Evolutionary conservation across 352 stramenopile species (phyloP), one percentile per base, ranked within the genome.

Genomic region (Globisporangium viniferum): DNA sequence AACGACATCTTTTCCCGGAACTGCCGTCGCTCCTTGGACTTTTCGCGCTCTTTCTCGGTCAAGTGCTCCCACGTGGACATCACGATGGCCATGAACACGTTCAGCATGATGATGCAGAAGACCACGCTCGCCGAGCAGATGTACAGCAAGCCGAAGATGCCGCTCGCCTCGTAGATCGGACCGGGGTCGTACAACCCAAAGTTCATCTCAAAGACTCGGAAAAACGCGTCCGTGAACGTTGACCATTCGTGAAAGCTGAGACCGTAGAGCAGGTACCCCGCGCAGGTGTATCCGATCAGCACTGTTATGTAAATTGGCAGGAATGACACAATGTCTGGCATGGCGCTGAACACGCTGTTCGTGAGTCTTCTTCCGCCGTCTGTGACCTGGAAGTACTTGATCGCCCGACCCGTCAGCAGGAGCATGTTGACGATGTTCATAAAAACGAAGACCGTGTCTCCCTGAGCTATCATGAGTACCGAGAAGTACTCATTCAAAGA

Each of bases 71-170:
- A 91, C n/a, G 78, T 91, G 29, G 74, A 86, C 81, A 90, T 90
- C 53, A 90, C 75, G 62, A 92, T 92, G 18, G 83, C 83, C 81
- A 92, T 89, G 65, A 92, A 92, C 5, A 92, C 75, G 53, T 92
- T 92, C 48, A 92, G 77, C 83, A 92, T 90, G 68, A 92, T 80
- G 65, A 92, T 88, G 64, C 81, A 90, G 62, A 91, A 92, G 8
- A 92, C 75, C 46, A 84, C 67, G 56, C 77, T 90, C 9, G 80
- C 77, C 12, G 83, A 87, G 65, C 84, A 88, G 48, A 90, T 87
- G 71, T 81, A 92, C 58, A 88, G 79, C 15, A 77, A 76, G 44
- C 83, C 86, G 51, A 90, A 74, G 49, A 83, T 73, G 0, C 80
- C 81, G n/a, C 80, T 73, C 3, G 84, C 78, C 36, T 90, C 83